phyloP scores from a whole-genome alignment of 2,329 filamentous ascomycete genomes.

The Diplodia corticola region DNA sequence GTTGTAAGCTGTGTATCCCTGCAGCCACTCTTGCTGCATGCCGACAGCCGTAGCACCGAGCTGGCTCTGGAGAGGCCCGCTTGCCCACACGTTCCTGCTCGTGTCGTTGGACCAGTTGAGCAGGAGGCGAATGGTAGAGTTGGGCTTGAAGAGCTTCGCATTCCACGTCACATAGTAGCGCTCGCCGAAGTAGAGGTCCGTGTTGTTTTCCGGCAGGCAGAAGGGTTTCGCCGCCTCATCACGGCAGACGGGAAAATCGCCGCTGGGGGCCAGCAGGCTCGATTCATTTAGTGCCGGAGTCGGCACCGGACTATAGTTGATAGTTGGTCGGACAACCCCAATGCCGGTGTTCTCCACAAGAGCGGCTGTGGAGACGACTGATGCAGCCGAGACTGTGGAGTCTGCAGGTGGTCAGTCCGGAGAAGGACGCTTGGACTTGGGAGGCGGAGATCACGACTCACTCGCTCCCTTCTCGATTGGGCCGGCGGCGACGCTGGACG shows the following conservation, averaged over 20 bases:
- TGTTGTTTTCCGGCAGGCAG: conserved; percentile 39
- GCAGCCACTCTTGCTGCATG: conserved; percentile 45
- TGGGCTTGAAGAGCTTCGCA: conserved; percentile 28
- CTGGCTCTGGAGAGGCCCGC: conserved; percentile 38
- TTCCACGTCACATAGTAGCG: conserved; percentile 38
- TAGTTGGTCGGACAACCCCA: conserved; percentile 26
- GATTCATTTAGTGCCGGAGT: conserved; percentile 3
- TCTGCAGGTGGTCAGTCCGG: conserved; percentile 21
- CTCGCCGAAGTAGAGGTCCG: conserved; percentile 38
- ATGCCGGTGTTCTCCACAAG: conserved; percentile 29
- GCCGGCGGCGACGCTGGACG: conserved; percentile 28
- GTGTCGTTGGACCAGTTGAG: conserved; percentile 40
- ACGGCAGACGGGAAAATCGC: conserved; percentile 38
- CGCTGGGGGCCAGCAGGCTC: conserved; percentile 24
- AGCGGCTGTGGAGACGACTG: conserved; percentile 25
- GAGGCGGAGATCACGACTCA: conserved; percentile 23
- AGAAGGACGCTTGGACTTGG: conserved; percentile 16
- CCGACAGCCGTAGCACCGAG: conserved; percentile 42
- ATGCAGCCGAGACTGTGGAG: conserved; percentile 24
- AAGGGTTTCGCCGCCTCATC: conserved; percentile 33
- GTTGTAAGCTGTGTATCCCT: conserved; percentile 40
- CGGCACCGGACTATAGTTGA: not conserved
- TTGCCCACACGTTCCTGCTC: conserved; percentile 39
- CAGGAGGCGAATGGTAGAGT: conserved; percentile 31
- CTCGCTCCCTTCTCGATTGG: conserved; percentile 29